Evolutionary conservation across 2,329 filamentous ascomycete species (phyloP), one percentile per base, ranked within the genome.

Genomic region (Verticillium dahliae): DNA sequence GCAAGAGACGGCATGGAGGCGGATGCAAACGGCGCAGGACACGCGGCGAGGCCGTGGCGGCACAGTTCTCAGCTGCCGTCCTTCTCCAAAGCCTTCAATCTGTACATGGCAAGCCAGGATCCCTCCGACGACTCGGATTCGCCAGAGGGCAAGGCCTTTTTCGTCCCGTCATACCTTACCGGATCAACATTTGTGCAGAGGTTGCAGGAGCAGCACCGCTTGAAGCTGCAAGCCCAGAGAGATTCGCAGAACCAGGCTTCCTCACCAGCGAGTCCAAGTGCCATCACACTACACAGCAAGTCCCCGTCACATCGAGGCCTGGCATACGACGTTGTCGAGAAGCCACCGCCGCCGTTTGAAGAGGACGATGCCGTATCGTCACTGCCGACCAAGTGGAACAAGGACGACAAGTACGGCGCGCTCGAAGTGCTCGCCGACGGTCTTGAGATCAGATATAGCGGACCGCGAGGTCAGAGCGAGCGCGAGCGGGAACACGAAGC

Each of bases 311-410:
- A 96, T 74, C 84, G 90, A 60, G 92, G 91, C 22, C 85, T 96
- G 76, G 86, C 90, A 15, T 91, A 91, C 73, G 92, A 96, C 69
- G 82, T 96, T 63, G 88, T 96, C 67, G 94, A 97, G 76, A 87
- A 90, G 66, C 45, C 45, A 22, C 78, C 86, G 35, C 84, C 88
- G 0, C 74, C 80, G 1, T 70, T 76, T 39, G 85, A 89, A 41
- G 85, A 90, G 38, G 85, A 90, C 57, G 78, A 81, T 27, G 59
- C 69, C 1, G 72, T 91, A 52, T 80, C 85, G 61, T 88, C 90
- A 9, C 80, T 98, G 65, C 95, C 95, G 18, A 87, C 89, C 4
- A 85, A 83, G 69, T 98, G 92, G 93, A 96, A 87, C 68, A 88
- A 87, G 57, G 80, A 84, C 37, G 92, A 97, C 73, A 93, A 91